These are phyloP conservation scores for Auxenochlorella pyrenoidosa DNA, from an alignment of 139 green algal species.

Conservation along the genomic window DNA sequence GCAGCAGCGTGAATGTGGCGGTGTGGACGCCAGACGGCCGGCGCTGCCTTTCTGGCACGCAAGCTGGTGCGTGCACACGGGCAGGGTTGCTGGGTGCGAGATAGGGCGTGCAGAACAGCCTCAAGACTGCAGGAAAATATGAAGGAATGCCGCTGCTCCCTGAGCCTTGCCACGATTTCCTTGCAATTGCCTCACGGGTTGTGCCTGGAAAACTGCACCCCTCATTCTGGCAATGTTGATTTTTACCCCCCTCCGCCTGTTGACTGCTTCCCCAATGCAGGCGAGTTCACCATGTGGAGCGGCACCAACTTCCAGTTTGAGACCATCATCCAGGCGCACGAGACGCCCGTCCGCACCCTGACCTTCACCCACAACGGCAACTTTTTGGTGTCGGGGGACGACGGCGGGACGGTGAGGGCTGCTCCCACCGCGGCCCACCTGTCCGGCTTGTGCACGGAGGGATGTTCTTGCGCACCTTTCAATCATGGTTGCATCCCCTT, in stretches of 20 bases:
- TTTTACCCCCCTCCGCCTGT: no score
- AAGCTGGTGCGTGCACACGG: constrained; percentile 15
- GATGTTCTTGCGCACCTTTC: no score
- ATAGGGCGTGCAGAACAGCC: background rate
- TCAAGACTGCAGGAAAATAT: no score
- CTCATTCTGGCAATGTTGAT: no score
- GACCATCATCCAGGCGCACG: constrained; percentile 88
- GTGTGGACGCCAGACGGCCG: constrained; percentile 90
- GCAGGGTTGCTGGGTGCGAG: background rate
- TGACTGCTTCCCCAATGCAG: constrained; percentile 26
- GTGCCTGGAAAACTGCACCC: no score
- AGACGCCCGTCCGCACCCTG: constrained; percentile 76
- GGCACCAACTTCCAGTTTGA: constrained; percentile 89
- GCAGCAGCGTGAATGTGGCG: constrained; percentile 76
- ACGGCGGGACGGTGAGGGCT: constrained; percentile 46
- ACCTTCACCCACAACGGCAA: constrained; percentile 80
- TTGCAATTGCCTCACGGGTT: background rate
- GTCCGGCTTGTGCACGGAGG: no score
- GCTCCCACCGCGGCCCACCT: no score
- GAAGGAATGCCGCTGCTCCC: no score
- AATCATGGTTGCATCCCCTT: no score
- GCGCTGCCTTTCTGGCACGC: constrained; percentile 84
- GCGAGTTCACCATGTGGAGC: constrained; percentile 94
- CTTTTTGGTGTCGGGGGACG: constrained; percentile 86
- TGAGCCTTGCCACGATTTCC: no score